Evolutionary conservation across 2,329 filamentous ascomycete genomes (phyloP).

Genomic region (Alternaria ventricosa): DNA sequence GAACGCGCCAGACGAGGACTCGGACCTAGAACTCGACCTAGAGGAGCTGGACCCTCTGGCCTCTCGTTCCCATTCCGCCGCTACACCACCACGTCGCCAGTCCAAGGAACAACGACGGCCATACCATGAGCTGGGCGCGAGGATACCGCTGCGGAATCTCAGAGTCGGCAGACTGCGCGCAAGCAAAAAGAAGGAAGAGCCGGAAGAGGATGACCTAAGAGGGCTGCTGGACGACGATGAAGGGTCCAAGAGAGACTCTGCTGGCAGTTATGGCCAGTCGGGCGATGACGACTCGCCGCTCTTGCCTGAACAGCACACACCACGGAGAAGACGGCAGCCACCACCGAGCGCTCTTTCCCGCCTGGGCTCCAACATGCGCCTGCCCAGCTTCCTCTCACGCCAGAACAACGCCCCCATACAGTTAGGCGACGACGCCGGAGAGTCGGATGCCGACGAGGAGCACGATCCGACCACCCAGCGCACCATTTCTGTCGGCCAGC

Average conservation of each 20-base stretch:
- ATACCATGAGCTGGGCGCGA: slow-evolving; percentile 54
- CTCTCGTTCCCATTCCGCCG: slow-evolving; percentile 29
- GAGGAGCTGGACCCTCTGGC: slow-evolving; percentile 75
- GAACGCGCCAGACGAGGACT: slow-evolving; percentile 72
- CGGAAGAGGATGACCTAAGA: slow-evolving; percentile 69
- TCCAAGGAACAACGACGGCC: slow-evolving; percentile 42
- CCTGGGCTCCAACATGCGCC: slow-evolving; percentile 62
- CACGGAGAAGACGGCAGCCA: slow-evolving; percentile 30
- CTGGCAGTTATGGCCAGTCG: slow-evolving; percentile 62
- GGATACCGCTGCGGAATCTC: slow-evolving; percentile 73
- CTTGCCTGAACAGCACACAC: slow-evolving; percentile 55
- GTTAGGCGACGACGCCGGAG: slow-evolving; percentile 34
- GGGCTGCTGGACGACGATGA: slow-evolving; percentile 71
- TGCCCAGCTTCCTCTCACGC: slow-evolving; percentile 69
- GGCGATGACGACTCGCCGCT: slow-evolving; percentile 78
- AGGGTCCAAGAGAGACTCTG: slow-evolving; percentile 61
- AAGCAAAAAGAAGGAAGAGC: slow-evolving; percentile 52
- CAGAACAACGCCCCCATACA: slow-evolving; percentile 34
- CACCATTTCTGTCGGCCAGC: slow-evolving; percentile 75
- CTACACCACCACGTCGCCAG: slow-evolving; percentile 33
- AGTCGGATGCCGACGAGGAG: slow-evolving; percentile 54
- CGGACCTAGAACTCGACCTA: slow-evolving; percentile 77
- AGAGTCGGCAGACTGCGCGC: slow-evolving; percentile 57
- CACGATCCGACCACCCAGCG: slow-evolving; percentile 72
- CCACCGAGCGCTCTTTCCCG: slow-evolving; percentile 50